A percentile compares a stretch with the other conserved stretches of the same genome.
Conservation (phyloP, 441 rosid species). For the Adansonia grandidieri region DNA sequence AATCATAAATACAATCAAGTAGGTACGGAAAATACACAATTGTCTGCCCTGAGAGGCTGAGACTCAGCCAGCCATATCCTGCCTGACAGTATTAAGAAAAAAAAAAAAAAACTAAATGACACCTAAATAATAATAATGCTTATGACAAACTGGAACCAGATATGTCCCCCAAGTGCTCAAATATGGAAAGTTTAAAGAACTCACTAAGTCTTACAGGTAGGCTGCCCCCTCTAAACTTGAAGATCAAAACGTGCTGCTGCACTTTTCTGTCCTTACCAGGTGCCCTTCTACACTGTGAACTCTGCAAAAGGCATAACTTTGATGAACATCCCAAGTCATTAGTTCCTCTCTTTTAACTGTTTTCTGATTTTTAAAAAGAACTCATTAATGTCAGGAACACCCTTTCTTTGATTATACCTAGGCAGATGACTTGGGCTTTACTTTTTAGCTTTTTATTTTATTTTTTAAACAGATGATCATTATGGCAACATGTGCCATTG, state of each 20-base stretch:
- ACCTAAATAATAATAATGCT: background rate
- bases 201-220: background rate
- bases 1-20: background rate
- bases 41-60: background rate
- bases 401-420: slow-evolving; percentile 7
- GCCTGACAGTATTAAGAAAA: background rate
- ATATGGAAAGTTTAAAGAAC: slow-evolving; percentile 9
- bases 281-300: background rate
- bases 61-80: background rate
- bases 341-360: background rate
- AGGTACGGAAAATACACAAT: background rate
- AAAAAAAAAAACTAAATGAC: background rate
- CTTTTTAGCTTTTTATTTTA: background rate
- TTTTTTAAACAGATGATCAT: slow-evolving; percentile 24
- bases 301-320: slow-evolving; percentile 8
- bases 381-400: background rate
- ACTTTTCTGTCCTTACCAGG: background rate
- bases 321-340: background rate
- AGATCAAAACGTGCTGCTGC: background rate
- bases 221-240: background rate
- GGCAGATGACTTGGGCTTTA: slow-evolving; percentile 15
- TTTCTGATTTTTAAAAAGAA: slow-evolving; percentile 3
- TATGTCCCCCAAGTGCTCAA: background rate
- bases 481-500: slow-evolving; percentile 36
- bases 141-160: background rate